These are phyloP conservation scores for Jatropha multifida DNA, from an alignment of 441 rosid genomes.

Conservation along the genomic window DNA sequence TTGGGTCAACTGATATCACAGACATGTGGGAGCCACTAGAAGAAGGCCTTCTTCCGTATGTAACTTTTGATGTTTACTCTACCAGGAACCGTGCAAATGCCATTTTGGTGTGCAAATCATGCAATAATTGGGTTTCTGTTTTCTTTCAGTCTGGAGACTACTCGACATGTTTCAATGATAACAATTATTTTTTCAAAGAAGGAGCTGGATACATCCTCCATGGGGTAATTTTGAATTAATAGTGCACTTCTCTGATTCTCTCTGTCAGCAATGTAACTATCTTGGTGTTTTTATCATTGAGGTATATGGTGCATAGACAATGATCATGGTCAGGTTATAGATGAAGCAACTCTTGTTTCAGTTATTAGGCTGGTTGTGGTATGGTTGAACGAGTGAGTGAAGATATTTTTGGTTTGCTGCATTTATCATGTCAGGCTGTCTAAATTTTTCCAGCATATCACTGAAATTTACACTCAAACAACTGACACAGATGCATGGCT, in stretches of 20 bases:
- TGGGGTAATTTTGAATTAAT: conserved; percentile 31
- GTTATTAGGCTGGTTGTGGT: not conserved
- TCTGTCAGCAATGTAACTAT: not conserved
- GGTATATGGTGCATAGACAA: not conserved
- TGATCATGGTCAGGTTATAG: not conserved
- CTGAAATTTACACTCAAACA: not conserved
- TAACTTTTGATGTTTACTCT: not conserved
- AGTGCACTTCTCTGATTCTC: not conserved
- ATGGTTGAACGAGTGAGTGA: not conserved
- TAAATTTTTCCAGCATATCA: not conserved
- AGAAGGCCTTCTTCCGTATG: conserved; percentile 58
- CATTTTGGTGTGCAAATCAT: not conserved
- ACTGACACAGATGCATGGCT: not conserved
- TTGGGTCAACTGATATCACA: conserved; percentile 46
- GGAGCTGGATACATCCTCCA: conserved; percentile 40
- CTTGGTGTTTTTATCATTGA: not conserved
- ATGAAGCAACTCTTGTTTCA: not conserved
- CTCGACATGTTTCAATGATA: conserved; percentile 51
- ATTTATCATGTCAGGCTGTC: not conserved
- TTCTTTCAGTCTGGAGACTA: conserved; percentile 43
- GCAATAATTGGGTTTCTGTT: not conserved
- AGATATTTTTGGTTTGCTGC: not conserved
- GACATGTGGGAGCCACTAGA: conserved; percentile 56
- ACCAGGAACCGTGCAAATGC: not conserved
- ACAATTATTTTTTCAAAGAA: conserved; percentile 43